Base-by-base conservation (phyloP, 352 stramenopile species). In the Phytophthora pistaciae region DNA sequence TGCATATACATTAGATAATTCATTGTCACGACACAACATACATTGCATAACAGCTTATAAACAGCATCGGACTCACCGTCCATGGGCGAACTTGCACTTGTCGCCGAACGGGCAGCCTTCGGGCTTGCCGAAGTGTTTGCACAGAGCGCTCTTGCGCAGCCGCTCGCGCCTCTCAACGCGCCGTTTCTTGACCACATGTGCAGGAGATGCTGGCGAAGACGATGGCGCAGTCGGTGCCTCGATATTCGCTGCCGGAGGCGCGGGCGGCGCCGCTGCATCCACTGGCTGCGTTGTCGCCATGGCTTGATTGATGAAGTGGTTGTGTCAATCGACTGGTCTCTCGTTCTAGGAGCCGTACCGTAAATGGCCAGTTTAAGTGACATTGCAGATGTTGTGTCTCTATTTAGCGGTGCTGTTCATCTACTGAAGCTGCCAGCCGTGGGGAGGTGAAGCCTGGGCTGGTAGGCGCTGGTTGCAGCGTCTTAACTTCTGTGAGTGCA, bases 61-160 rank as follows among this genome's bases (percentile, higher is more conserved):
- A n/a, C 7, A 21, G 23, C 11, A 36, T 20, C 4, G 1, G 23
- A 69, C 78, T 40, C 44, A 90, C 82, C 80, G 77, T 60, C 88
- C 87, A 60, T 96, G 90, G 4, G 90, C 87, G 56, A 91, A 96
- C 73, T 88, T 88, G 77, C 90, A 96, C 54, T 96, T 79, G n/a
- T 85, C 64, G 67, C 36, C 36, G 36, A 91, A 96, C 56, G 90
- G 90, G 70, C 90, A 96, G 8, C 90, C 90, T 21, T 79, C 85
- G 7, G 90, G 87, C 44, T 92, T 92, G 82, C 94, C 88, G 68
- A 93, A 96, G 74, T 94, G 90, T 66, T 92, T 92, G 77, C 90
- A 96, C 36, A 96, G 70, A 60, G 85, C 85, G 31, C 86, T 91
- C 75, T 96, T 96, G 71, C 79, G 82, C 52, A 91, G 70, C 64